Evolutionary conservation across 2,329 filamentous ascomycete genomes (phyloP).

Genomic region (Penicillium hordei): DNA sequence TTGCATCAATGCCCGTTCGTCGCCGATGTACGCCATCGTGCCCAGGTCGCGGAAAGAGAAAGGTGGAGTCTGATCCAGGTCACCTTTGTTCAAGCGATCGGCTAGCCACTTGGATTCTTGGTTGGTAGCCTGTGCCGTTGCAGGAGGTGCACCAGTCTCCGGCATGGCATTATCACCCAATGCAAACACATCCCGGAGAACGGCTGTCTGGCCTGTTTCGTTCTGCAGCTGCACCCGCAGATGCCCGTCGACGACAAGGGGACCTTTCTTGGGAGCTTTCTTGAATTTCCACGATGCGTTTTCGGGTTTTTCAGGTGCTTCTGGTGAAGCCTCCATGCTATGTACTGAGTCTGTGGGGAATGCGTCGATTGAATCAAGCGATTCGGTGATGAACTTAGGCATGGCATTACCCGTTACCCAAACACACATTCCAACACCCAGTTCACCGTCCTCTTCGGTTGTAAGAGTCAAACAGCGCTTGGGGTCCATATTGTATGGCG

Average conservation of each 20-base stretch:
- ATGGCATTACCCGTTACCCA: conserved; percentile 51
- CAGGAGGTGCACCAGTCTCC: conserved; percentile 53
- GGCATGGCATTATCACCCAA: conserved; percentile 58
- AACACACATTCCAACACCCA: conserved; percentile 61
- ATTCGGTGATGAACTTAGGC: conserved; percentile 34
- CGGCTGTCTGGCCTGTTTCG: conserved; percentile 36
- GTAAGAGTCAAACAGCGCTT: conserved; percentile 53
- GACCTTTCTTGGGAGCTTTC: conserved; percentile 48
- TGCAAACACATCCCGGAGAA: conserved; percentile 55
- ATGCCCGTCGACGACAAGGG: conserved; percentile 56
- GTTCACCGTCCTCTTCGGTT: conserved; percentile 58
- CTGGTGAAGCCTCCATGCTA: conserved; percentile 22
- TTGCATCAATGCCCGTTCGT: conserved; percentile 59
- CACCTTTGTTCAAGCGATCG: conserved; percentile 53
- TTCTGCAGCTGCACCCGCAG: conserved; percentile 56
- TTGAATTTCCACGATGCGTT: conserved; percentile 50
- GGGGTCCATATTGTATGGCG: conserved; percentile 42
- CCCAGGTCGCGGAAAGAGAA: conserved; percentile 60
- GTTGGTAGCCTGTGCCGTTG: conserved; percentile 59
- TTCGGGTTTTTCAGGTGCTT: conserved; percentile 8
- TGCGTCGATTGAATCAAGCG: conserved; percentile 31
- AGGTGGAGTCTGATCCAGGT: conserved; percentile 33
- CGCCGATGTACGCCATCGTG: conserved; percentile 60
- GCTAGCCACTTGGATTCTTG: conserved; percentile 61
- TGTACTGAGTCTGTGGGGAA: conserved; percentile 36